Base-by-base conservation (phyloP, 768 basidiomycete genomes). In the Lyophyllum atratum region DNA sequence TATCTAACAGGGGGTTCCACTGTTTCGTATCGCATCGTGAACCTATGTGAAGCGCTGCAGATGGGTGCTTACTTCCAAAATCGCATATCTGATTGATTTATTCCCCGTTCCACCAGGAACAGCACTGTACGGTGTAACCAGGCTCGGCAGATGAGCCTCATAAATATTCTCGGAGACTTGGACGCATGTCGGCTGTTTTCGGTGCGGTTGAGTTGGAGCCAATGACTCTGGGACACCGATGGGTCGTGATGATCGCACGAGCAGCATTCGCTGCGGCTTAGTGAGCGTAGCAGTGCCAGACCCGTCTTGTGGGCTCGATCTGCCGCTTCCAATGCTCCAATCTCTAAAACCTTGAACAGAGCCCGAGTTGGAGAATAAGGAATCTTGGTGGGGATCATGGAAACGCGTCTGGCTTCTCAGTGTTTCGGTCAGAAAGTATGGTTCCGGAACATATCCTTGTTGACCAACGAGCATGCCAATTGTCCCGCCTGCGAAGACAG, bases 1-100 rank as follows among this genome's bases (percentile, higher is more conserved):
- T 93, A 63, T 95, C 95, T 49, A 96, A 72, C 14, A 97, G 74
- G 1, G 91, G 89, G 67, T 89, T 81, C 90, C 95, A 95, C 90
- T 95, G 59, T 6, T 52, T 28, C 39, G 24, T 52, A 61, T 46
- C 29, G 31, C 55, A 58, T 66, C 31, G 66, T 33, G 8, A 58
- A 24, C 14, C 21, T 59, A 39, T 53, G 28, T 31, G 61, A 50
- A 49, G 49, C 9, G 49, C 42, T 58, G 40, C 48, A 47, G 15
- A 53, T 47, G 26, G 19, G 8, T 14, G 64, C 64, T 67, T 60
- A 91, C 93, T 82, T 94, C 92, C 9, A 92, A 72, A 47, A 95
- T 81, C n/a, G 85, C 90, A 68, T 92, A 95, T 31, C 92, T 83
- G 55, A 95, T 91, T 2, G 92, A 81, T 73, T 87, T 91, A 42